These are phyloP conservation scores for Erythrophleum ivorense DNA, from an alignment of 331 rosid genomes.

Conservation along the genomic window DNA sequence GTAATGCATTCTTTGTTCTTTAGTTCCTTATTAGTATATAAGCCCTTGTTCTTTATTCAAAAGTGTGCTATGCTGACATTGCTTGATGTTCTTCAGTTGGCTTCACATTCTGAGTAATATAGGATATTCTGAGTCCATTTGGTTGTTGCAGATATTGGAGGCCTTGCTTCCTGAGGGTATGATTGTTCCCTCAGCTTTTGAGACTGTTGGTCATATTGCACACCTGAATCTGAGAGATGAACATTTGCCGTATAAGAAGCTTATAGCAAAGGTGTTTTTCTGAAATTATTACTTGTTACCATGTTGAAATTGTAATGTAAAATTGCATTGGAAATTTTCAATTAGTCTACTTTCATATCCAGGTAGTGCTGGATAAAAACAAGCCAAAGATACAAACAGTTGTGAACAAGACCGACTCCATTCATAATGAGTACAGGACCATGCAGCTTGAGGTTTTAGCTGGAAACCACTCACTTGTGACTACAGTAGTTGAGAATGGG, in stretches of 20 bases:
- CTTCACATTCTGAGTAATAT: constrained; percentile 27
- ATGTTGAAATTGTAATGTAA: constrained; percentile 10
- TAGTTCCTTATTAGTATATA: neutral
- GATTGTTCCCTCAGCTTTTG: constrained; percentile 81
- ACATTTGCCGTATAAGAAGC: constrained; percentile 79
- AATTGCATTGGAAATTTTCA: constrained; percentile 31
- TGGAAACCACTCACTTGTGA: constrained; percentile 93
- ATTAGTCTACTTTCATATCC: constrained; percentile 43
- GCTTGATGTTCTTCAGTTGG: constrained; percentile 10
- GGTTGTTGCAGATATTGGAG: constrained; percentile 76
- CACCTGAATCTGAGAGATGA: constrained; percentile 92
- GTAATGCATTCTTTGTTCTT: neutral
- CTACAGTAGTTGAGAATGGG: constrained; percentile 86
- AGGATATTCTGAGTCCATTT: constrained; percentile 19
- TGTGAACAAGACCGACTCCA: constrained; percentile 81
- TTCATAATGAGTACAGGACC: constrained; percentile 89
- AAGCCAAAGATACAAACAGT: constrained; percentile 90
- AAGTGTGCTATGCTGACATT: neutral
- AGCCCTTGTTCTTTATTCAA: neutral
- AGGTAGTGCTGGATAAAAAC: constrained; percentile 94
- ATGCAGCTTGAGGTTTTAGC: constrained; percentile 97
- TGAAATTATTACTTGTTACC: neutral
- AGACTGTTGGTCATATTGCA: constrained; percentile 90
- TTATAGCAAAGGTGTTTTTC: constrained; percentile 80
- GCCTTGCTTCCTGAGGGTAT: constrained; percentile 76